Evolutionary conservation across 208 protist genomes (phyloP).

Genomic region (Crithidia mellificae): DNA sequence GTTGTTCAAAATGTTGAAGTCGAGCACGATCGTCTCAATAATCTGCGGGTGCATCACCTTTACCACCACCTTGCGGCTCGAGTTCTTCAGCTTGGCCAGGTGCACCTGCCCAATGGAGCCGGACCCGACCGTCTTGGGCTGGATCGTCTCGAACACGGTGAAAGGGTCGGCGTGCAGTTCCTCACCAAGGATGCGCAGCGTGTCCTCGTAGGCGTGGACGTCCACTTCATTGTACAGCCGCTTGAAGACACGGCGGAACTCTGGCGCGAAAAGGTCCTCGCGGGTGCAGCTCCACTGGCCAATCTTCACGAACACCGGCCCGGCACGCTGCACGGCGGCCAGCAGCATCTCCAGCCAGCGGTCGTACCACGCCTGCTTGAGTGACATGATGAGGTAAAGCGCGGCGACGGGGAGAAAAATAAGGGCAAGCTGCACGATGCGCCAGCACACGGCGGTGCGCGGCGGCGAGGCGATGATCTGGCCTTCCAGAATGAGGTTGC

Average conservation of each 20-base stretch:
- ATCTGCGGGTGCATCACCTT: constrained; percentile 92
- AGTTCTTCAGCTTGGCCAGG: constrained; percentile 67
- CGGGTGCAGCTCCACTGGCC: constrained; percentile 92
- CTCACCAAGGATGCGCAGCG: constrained; percentile 72
- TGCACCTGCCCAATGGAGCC: constrained; percentile 93
- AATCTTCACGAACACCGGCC: constrained; percentile 90
- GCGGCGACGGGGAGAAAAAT: constrained; percentile 78
- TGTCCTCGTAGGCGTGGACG: constrained; percentile 68
- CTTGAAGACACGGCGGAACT: constrained; percentile 78
- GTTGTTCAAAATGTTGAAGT: constrained; percentile 80
- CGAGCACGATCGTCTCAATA: constrained; percentile 81
- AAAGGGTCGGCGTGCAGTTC: constrained; percentile 66
- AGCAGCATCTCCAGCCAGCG: constrained; percentile 74
- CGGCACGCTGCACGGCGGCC: constrained; percentile 71
- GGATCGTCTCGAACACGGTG: constrained; percentile 70
- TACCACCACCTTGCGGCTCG: constrained; percentile 69
- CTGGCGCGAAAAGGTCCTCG: constrained; percentile 83
- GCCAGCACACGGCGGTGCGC: constrained; percentile 40
- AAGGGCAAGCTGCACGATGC: constrained; percentile 55
- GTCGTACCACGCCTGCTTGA: constrained; percentile 53
- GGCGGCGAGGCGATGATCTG: constrained; percentile 47
- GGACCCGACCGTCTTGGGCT: constrained; percentile 73
- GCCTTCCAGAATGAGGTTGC: constrained; percentile 70
- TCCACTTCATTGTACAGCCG: constrained; percentile 82
- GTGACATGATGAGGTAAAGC: constrained; percentile 77